Base-by-base conservation (phyloP, 768 basidiomycete species). In the Suillus luteus region DNA sequence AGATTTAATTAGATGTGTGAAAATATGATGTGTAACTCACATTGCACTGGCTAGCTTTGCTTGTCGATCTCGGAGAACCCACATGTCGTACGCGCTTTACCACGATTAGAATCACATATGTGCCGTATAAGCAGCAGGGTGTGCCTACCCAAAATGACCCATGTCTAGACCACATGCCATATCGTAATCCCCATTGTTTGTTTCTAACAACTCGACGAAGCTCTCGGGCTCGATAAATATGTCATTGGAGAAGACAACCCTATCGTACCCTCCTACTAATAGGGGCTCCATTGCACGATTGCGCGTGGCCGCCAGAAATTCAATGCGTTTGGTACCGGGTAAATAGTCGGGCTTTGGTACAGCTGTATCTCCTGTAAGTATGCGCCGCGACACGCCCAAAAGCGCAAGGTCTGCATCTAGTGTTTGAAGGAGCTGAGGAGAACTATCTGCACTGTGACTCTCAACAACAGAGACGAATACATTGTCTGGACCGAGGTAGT, bases 131-230 rank as follows among this genome's bases (percentile, higher is more conserved):
- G 33, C 22, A 35, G 55, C 1, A 7, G 38, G 57, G 41, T 12
- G 57, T 27, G 15, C 74, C 38, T 41, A 76, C 76, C 76, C 76
- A 11, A 68, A 79, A 38, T 71, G 64, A 6, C 63, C 62, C 33
- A 79, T 77, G 68, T 83, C 81, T 65, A 81, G 67, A 9, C 74
- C 81, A 62, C 81, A 82, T 19, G 72, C 80, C 74, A 81, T 77
- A 63, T 82, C 81, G 55, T 77, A 80, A 31, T 77, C 72, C 11
- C 78, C 79, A 24, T 73, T 72, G 15, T 68, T 66, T 3, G 80
- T 80, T 41, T 75, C 64, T 37, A 82, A 65, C 31, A 82, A 72
- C 63, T 82, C 79, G 22, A 81, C 62, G 4, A 82, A 64, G 22
- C 73, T 71, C 65, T 81, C 78, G 10, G 79, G 78, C 43, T 78